Conservation (phyloP, 1,284 basidiomycete species). For the Naganishia sp. region DNA sequence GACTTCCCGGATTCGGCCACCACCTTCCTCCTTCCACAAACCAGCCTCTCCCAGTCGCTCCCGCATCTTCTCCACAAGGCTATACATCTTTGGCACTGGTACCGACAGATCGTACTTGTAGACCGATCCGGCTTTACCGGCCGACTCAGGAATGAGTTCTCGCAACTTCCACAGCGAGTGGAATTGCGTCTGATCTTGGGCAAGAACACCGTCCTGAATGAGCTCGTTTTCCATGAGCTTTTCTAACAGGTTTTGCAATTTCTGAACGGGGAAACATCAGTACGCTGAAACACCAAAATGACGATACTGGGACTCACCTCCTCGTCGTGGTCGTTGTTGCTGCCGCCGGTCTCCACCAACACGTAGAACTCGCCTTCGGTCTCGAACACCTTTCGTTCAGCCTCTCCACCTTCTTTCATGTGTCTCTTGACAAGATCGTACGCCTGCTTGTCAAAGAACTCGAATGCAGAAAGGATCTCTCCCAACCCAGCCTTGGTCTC, state of each 20-base stretch:
- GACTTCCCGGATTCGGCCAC: conserved; percentile 71
- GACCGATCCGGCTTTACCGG: conserved; percentile 89
- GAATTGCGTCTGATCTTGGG: conserved; percentile 89
- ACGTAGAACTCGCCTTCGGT: conserved; percentile 85
- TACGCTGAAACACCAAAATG: not conserved
- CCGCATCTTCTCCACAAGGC: conserved; percentile 78
- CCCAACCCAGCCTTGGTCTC: conserved; percentile 70
- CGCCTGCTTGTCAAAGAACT: conserved; percentile 84
- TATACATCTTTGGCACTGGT: conserved; percentile 84
- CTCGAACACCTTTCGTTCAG: conserved; percentile 56
- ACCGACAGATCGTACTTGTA: conserved; percentile 99
- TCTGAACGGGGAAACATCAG: conserved; percentile 58
- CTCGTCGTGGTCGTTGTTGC: conserved; percentile 90
- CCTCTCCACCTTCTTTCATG: conserved; percentile 49
- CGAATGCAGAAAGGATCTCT: conserved; percentile 96
- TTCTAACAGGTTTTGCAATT: conserved; percentile 82
- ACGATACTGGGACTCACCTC: conserved; percentile 62
- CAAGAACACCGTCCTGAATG: conserved; percentile 87
- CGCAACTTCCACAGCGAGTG: conserved; percentile 87
- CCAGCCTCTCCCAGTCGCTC: conserved; percentile 73
- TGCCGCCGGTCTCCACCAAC: conserved; percentile 89
- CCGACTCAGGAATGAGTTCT: conserved; percentile 91
- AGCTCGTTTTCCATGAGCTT: conserved; percentile 74
- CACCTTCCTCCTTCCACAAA: conserved; percentile 61
- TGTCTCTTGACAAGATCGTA: conserved; percentile 71